A percentile compares a stretch with the other conserved stretches of the same genome.
These are phyloP conservation scores for Trametes pubescens DNA, from an alignment of 1,284 basidiomycete genomes.

Conservation along the genomic window DNA sequence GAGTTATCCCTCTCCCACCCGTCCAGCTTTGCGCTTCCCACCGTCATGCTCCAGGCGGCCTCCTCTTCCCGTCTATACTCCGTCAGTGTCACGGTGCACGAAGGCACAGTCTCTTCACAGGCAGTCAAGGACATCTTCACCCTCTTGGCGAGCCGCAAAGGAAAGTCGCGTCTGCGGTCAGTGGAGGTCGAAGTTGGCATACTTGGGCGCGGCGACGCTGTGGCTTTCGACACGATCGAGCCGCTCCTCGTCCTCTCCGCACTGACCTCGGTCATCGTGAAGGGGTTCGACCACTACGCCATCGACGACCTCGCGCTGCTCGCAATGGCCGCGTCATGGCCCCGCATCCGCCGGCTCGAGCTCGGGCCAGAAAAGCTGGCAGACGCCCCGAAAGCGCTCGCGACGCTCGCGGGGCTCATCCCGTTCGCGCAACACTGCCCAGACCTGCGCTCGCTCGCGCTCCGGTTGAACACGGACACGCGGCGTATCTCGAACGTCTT, in stretches of 20 bases:
- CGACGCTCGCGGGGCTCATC: conserved; percentile 12
- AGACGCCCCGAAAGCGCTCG: neutral
- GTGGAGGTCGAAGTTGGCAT: neutral
- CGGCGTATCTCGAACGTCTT: neutral
- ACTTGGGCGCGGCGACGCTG: neutral
- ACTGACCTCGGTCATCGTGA: neutral
- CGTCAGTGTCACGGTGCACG: neutral
- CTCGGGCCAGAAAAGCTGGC: neutral
- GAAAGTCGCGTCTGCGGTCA: neutral
- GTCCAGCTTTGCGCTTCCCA: neutral
- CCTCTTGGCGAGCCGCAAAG: neutral
- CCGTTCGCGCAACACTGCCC: conserved; percentile 11
- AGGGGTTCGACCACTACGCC: neutral
- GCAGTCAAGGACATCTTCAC: neutral
- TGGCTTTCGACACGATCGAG: neutral
- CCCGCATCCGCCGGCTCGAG: conserved; percentile 2
- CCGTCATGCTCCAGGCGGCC: neutral
- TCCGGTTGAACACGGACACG: conserved; percentile 8
- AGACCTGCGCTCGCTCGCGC: neutral
- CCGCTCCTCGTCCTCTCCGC: neutral
- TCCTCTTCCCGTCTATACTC: neutral
- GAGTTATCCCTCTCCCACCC: neutral
- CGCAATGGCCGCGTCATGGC: conserved; percentile 8
- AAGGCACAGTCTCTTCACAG: neutral
- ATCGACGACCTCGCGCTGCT: conserved; percentile 5